Conservation (phyloP, 305 asterid genomes). For the Withania somnifera region DNA sequence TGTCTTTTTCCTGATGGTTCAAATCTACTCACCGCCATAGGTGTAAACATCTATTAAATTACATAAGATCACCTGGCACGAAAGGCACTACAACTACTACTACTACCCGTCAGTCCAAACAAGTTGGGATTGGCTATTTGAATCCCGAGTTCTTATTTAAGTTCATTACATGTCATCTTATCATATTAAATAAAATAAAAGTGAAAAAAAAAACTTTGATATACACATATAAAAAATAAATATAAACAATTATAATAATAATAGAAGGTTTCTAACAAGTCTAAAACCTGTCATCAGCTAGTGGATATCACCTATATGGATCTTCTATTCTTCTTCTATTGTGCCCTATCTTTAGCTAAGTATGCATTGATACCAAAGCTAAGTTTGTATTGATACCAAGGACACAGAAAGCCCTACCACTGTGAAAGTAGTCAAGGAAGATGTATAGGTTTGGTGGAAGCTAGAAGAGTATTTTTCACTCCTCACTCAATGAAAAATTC, state of each 20-base stretch:
- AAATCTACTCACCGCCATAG: constrained; percentile 17
- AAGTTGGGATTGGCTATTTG: not conserved
- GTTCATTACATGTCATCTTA: not conserved
- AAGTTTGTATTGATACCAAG: not conserved
- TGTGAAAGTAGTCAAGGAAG: not conserved
- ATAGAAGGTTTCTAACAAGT: no score
- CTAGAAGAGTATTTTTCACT: not conserved
- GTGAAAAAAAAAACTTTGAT: no score
- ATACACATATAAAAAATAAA: no score
- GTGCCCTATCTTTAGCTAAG: not conserved
- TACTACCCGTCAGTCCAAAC: not conserved
- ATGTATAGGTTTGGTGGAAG: not conserved
- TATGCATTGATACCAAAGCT: not conserved
- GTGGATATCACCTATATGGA: not conserved
- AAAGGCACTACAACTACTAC: not conserved
- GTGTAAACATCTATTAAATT: not conserved
- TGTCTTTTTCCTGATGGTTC: constrained; percentile 15
- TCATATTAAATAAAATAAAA: no score
- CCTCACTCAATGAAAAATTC: not conserved
- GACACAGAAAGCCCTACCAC: not conserved
- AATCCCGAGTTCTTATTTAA: not conserved
- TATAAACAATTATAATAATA: no score
- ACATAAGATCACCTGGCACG: not conserved
- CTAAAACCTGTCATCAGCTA: not conserved
- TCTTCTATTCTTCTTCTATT: not conserved